A percentile compares a stretch with the other conserved stretches of the same genome.
phyloP scores from a whole-genome alignment of 2,329 filamentous ascomycete genomes.

The Ophiocordyceps robertsii region DNA sequence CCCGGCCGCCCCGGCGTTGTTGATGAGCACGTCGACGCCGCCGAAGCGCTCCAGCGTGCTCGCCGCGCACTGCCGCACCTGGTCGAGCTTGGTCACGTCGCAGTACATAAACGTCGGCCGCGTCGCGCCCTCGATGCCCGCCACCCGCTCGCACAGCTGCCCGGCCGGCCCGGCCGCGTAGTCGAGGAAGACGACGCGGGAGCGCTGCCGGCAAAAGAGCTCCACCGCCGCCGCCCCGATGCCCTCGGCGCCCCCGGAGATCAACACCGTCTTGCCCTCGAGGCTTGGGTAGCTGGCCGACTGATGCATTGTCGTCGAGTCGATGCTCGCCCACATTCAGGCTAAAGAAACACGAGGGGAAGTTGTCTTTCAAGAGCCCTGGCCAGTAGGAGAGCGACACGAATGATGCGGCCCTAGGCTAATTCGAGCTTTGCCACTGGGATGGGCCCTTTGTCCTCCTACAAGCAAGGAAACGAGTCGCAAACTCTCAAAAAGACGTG shows the following conservation, averaged over 20 bases:
- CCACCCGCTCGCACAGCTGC: constrained; percentile 14
- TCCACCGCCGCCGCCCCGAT: constrained; percentile 31
- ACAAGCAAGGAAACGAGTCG: too few species aligned
- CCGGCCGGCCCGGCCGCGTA: constrained; percentile 17
- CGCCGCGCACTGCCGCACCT: constrained; percentile 18
- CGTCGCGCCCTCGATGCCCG: constrained; percentile 3
- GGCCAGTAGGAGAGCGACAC: too few species aligned
- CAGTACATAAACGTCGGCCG: constrained; percentile 26
- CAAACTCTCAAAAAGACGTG: too few species aligned
- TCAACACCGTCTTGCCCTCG: constrained; percentile 23
- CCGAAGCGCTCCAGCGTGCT: constrained; percentile 14
- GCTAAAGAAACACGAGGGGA: too few species aligned
- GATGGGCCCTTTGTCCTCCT: too few species aligned
- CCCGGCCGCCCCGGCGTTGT: constrained; percentile 53
- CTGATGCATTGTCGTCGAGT: constrained; percentile 1
- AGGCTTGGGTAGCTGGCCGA: constrained; percentile 27
- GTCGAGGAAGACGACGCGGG: constrained; percentile 30
- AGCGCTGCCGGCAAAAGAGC: constrained; percentile 29
- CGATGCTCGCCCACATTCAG: too few species aligned
- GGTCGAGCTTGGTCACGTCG: constrained; percentile 24
- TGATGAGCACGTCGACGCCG: constrained; percentile 62
- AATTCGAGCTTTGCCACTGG: too few species aligned
- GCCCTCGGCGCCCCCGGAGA: constrained; percentile 32
- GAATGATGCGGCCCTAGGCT: too few species aligned
- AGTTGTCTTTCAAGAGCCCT: too few species aligned